Evolutionary conservation across 2,329 filamentous ascomycete genomes (phyloP).

Genomic region (Penicillium sp.): DNA sequence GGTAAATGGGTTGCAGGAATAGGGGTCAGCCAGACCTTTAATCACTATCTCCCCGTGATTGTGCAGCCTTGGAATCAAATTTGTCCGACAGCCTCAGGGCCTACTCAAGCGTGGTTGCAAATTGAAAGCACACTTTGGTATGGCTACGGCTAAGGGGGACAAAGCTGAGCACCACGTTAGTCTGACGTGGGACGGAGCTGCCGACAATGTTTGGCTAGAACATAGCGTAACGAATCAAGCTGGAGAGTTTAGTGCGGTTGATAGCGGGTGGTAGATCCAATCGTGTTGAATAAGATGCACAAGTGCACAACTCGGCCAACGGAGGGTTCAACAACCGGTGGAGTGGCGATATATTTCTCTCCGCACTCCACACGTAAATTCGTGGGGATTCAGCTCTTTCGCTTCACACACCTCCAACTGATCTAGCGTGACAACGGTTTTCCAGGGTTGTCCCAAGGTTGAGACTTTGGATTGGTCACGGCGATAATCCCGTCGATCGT

Average conservation of each 20-base stretch:
- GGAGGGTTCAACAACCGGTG: background rate
- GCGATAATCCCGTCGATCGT: background rate
- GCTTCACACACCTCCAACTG: no score
- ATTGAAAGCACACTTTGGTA: background rate
- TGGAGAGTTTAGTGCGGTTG: background rate
- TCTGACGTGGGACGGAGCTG: background rate
- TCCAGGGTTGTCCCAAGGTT: no score
- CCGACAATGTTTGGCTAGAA: background rate
- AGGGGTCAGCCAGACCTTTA: background rate
- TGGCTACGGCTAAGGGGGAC: background rate
- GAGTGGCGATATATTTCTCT: slow-evolving; percentile 3
- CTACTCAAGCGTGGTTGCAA: background rate
- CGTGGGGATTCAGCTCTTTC: slow-evolving; percentile 1
- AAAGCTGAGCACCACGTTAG: background rate
- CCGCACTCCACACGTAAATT: background rate
- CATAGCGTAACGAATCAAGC: background rate
- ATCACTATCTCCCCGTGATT: background rate
- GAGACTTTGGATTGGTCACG: background rate
- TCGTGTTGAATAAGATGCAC: background rate
- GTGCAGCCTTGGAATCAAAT: no score
- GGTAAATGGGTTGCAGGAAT: background rate
- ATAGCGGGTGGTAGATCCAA: background rate
- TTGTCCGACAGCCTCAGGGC: background rate
- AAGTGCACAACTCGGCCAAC: background rate
- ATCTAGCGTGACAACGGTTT: no score